Conservation (phyloP, 345 rosid genomes). For the Pistacia vera region DNA sequence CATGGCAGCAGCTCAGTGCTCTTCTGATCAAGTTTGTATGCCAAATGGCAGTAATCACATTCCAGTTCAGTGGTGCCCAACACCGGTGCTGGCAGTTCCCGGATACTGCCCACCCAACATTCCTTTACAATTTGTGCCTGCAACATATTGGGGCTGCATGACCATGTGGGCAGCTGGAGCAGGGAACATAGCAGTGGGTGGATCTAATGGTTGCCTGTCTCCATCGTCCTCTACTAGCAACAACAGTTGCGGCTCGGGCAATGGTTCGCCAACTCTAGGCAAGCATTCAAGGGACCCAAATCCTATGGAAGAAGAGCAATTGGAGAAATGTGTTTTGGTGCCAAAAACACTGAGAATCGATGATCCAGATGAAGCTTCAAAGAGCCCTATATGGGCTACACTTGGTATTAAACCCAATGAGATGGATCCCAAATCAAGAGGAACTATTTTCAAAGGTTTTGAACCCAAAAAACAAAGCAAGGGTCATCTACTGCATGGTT, state of each 20-base stretch:
- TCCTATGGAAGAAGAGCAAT: slow-evolving; percentile 37
- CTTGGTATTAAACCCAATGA: slow-evolving; percentile 39
- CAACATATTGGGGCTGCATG: slow-evolving; percentile 58
- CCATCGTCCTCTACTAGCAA: slow-evolving; percentile 51
- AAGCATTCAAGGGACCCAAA: slow-evolving; percentile 67
- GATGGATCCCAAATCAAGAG: slow-evolving; percentile 32
- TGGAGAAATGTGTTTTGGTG: slow-evolving; percentile 45
- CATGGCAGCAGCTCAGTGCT: slow-evolving; percentile 26
- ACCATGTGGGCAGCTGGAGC: slow-evolving; percentile 44
- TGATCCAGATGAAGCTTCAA: slow-evolving; percentile 46
- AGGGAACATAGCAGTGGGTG: slow-evolving; percentile 32
- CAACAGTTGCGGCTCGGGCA: slow-evolving; percentile 43
- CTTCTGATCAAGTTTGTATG: slow-evolving; percentile 32
- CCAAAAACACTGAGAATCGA: slow-evolving; percentile 58
- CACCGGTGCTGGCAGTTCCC: slow-evolving; percentile 46
- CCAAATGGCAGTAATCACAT: slow-evolving; percentile 24
- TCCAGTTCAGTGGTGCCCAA: slow-evolving; percentile 53
- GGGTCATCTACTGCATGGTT: slow-evolving; percentile 28
- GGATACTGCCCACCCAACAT: slow-evolving; percentile 51
- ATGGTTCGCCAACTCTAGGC: slow-evolving; percentile 58
- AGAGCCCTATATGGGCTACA: slow-evolving; percentile 49
- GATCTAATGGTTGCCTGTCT: slow-evolving; percentile 40
- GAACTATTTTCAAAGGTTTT: slow-evolving; percentile 36
- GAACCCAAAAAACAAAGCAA: slow-evolving; percentile 35
- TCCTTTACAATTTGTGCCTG: slow-evolving; percentile 58